phyloP scores from a whole-genome alignment of 306 rosid species.

The Acacia melanoxylon region DNA sequence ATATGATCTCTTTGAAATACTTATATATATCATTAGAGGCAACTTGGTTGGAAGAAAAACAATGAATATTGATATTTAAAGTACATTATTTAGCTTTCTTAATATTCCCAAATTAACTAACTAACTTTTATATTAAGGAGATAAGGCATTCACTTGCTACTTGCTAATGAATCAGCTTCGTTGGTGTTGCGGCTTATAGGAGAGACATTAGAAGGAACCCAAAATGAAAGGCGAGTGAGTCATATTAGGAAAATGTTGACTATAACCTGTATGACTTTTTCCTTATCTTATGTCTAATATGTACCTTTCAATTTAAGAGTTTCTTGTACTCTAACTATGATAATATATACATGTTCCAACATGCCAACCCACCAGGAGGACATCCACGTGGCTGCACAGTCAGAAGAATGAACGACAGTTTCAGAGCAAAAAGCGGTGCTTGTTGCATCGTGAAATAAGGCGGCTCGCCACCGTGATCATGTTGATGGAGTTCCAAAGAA shows the following conservation, averaged over 20 bases:
- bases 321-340: conserved; percentile 4
- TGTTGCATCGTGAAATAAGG: background rate
- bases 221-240: too few species aligned
- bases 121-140: too few species aligned
- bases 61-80: too few species aligned
- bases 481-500: conserved; percentile 59
- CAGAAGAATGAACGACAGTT: conserved; percentile 49
- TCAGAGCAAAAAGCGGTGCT: conserved; percentile 40
- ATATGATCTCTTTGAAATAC: too few species aligned
- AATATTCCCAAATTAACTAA: too few species aligned
- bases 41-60: too few species aligned
- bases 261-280: background rate
- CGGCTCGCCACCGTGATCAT: conserved; percentile 46
- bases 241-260: background rate
- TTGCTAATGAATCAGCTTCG: background rate
- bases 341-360: too few species aligned
- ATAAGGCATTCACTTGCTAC: background rate
- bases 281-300: background rate
- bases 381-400: conserved; percentile 54
- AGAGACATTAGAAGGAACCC: background rate
- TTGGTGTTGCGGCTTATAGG: background rate
- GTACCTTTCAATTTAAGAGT: too few species aligned
- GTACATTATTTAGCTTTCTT: too few species aligned
- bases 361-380: conserved; percentile 14
- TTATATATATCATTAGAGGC: too few species aligned